Evolutionary conservation across 257 asterid genomes (phyloP).

Genomic region (Perilla frutescens): DNA sequence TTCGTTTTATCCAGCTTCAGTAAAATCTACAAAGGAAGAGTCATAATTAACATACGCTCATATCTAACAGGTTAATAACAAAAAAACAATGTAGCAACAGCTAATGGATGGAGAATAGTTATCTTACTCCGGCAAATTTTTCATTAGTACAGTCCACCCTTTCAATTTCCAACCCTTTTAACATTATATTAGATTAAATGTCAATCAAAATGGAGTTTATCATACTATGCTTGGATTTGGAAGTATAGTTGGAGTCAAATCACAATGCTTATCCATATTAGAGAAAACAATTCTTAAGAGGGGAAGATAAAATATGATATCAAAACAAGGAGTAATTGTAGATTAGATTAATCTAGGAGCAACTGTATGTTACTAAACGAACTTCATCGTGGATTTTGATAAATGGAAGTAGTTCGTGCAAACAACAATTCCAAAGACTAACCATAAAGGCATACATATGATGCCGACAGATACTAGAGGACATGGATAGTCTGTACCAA

Average conservation of each 20-base stretch:
- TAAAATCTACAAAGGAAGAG: conserved; percentile 60
- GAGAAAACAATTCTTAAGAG: not conserved
- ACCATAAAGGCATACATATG: not conserved
- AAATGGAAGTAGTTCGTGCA: not conserved
- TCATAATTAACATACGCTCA: not conserved
- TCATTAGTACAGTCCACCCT: not conserved
- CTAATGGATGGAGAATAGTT: not conserved
- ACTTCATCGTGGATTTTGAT: not conserved
- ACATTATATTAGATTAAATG: not conserved
- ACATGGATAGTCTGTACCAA: not conserved
- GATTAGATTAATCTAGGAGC: not conserved
- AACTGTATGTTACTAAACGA: not conserved
- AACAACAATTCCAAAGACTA: not conserved
- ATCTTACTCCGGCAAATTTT: not conserved
- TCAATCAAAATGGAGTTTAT: not conserved
- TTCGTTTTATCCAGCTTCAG: conserved; percentile 91
- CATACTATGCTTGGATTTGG: too few relatives aligned
- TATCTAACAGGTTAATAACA: conserved; percentile 1
- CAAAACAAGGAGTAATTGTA: not conserved
- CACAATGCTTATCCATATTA: not conserved
- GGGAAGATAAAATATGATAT: not conserved
- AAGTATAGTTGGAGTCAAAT: too few relatives aligned
- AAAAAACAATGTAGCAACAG: conserved; percentile 1
- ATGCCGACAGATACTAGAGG: not conserved
- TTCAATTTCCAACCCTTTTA: not conserved